A percentile compares a stretch with the other conserved stretches of the same genome.
Evolutionary conservation across 2,329 filamentous ascomycete genomes (phyloP).

Genomic region (Sclerotinia sclerotiorum): DNA sequence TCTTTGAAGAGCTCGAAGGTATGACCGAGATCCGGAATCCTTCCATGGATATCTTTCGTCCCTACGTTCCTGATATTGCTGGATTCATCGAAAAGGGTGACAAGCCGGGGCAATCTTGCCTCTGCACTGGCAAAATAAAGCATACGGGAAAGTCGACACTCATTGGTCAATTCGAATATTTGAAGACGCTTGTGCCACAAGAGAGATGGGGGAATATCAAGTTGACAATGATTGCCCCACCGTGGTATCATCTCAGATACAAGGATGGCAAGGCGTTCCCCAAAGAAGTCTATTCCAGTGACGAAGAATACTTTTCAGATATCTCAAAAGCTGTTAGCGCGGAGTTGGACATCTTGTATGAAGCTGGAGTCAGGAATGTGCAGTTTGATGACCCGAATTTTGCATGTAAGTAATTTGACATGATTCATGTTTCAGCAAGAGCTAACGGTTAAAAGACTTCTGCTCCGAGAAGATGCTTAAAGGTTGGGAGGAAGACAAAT

Average conservation of each 20-base stretch:
- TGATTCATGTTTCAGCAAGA: slow-evolving; percentile 23
- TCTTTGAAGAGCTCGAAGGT: slow-evolving; percentile 37
- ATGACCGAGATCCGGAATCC: slow-evolving; percentile 35
- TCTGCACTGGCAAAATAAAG: slow-evolving; percentile 50
- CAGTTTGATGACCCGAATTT: slow-evolving; percentile 59
- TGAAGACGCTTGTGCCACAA: slow-evolving; percentile 58
- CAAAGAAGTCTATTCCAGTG: slow-evolving; percentile 50
- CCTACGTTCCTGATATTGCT: slow-evolving; percentile 44
- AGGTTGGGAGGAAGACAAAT: slow-evolving; percentile 60
- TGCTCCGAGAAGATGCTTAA: slow-evolving; percentile 70
- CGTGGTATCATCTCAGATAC: slow-evolving; percentile 68
- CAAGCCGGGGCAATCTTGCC: slow-evolving; percentile 48
- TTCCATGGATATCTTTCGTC: slow-evolving; percentile 43
- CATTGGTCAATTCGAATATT: slow-evolving; percentile 57
- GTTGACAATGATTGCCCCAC: slow-evolving; percentile 66
- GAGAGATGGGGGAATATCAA: slow-evolving; percentile 65
- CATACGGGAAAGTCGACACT: slow-evolving; percentile 47
- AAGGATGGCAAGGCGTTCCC: slow-evolving; percentile 53
- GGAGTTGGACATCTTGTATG: slow-evolving; percentile 54
- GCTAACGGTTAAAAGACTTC: slow-evolving; percentile 50
- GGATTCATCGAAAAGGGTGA: slow-evolving; percentile 47
- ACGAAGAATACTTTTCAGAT: slow-evolving; percentile 55
- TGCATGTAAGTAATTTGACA: slow-evolving; percentile 45
- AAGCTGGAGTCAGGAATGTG: slow-evolving; percentile 54
- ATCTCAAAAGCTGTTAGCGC: slow-evolving; percentile 53